These are phyloP conservation scores for Kodamaea sagamina DNA, from an alignment of 805 yeast species.

Conservation along the genomic window DNA sequence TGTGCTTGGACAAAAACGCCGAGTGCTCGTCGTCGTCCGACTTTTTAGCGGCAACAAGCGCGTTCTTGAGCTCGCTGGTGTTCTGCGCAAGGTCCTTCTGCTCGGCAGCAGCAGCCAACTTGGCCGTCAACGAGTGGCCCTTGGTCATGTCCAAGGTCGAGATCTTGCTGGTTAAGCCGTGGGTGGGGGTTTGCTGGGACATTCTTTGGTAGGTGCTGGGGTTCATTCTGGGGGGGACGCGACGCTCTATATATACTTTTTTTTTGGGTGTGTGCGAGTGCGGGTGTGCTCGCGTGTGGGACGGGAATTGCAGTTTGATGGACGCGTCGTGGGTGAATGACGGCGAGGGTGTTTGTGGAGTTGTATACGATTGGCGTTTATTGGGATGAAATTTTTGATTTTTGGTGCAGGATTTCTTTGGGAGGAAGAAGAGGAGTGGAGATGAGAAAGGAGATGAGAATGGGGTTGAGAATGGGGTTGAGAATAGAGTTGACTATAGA, in stretches of 20 bases:
- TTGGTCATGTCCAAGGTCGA: constrained; percentile 39
- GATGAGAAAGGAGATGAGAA: too few relatives aligned
- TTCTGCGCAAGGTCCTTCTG: constrained; percentile 33
- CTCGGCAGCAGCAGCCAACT: constrained; percentile 44
- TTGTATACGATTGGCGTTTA: not conserved
- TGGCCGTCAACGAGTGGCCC: constrained; percentile 43
- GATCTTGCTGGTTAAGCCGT: constrained; percentile 48
- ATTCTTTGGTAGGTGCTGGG: constrained; percentile 21
- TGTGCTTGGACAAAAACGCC: constrained; percentile 60
- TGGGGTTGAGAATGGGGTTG: too few relatives aligned
- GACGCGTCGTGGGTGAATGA: not conserved
- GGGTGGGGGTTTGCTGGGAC: constrained; percentile 65
- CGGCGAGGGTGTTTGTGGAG: not conserved
- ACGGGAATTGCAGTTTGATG: not conserved
- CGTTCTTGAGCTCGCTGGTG: constrained; percentile 21
- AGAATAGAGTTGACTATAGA: too few relatives aligned
- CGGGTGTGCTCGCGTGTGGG: not conserved
- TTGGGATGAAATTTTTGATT: too few relatives aligned
- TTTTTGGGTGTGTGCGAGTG: too few relatives aligned
- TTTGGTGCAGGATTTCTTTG: too few relatives aligned
- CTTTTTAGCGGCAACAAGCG: constrained; percentile 15
- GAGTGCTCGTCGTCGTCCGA: constrained; percentile 42
- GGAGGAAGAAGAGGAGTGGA: too few relatives aligned
- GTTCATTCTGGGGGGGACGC: not conserved
- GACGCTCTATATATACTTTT: constrained; percentile 2